Evolutionary conservation across 106 monocot species (phyloP).

Genomic region (Phalaenopsis aphrodite): DNA sequence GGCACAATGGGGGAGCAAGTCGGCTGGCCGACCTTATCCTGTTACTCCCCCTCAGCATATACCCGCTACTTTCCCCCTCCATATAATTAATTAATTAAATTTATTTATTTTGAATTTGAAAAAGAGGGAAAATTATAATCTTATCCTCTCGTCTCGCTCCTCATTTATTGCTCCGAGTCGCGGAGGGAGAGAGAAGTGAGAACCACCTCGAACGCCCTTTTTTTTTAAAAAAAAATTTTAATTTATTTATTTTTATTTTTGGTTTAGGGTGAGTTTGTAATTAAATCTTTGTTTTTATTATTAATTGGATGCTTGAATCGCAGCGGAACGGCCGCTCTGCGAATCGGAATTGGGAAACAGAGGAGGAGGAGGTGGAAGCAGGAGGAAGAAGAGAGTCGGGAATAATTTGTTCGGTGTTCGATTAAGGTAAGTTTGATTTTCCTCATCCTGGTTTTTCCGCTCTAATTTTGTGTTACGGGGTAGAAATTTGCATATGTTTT

Average conservation of each 20-base stretch:
- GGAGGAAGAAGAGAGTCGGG: background rate
- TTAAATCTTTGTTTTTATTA: background rate
- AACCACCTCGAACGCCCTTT: background rate
- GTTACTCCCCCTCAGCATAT: background rate
- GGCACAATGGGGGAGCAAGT: slow-evolving; percentile 2
- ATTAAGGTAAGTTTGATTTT: background rate
- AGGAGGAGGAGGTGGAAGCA: background rate
- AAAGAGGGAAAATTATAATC: background rate
- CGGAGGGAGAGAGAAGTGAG: background rate
- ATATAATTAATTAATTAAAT: background rate
- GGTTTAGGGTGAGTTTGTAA: background rate
- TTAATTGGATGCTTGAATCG: background rate
- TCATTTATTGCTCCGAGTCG: slow-evolving; percentile 3
- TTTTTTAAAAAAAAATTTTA: no score
- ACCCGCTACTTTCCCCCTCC: background rate
- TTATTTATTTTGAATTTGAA: background rate
- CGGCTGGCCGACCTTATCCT: slow-evolving; percentile 11
- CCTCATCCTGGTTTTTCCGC: background rate
- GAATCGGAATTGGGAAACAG: background rate
- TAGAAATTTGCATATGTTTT: background rate
- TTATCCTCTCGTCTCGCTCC: background rate
- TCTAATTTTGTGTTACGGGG: background rate
- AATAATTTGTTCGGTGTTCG: background rate
- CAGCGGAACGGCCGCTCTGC: background rate
- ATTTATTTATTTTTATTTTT: background rate